Conservation (phyloP, 2,329 filamentous ascomycete species). For the Camillea tinctor region DNA sequence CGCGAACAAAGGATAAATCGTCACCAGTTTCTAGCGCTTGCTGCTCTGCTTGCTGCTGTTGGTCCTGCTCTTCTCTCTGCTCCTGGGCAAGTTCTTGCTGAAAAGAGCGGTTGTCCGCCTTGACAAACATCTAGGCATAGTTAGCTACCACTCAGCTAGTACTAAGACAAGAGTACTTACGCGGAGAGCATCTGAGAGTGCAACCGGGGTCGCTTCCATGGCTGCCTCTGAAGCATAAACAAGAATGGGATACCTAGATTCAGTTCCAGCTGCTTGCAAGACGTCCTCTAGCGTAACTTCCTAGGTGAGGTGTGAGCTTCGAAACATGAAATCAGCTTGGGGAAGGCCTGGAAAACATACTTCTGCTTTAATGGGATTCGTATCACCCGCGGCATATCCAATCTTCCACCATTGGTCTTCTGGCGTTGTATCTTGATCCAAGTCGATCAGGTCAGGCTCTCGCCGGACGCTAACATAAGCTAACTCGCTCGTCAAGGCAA, state of each 20-base stretch:
- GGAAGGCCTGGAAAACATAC: constrained; percentile 33
- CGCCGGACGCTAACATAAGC: constrained; percentile 50
- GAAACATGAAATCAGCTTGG: not conserved
- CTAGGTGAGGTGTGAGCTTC: constrained; percentile 34
- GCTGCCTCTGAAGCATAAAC: constrained; percentile 55
- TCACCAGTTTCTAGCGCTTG: constrained; percentile 16
- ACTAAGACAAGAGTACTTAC: constrained; percentile 24
- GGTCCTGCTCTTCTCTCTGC: constrained; percentile 23
- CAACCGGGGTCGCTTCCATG: constrained; percentile 33
- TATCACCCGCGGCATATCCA: constrained; percentile 39
- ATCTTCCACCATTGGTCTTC: constrained; percentile 58
- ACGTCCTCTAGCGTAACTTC: constrained; percentile 47
- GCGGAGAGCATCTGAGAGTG: constrained; percentile 40
- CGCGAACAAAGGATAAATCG: constrained; percentile 17
- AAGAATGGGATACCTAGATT: constrained; percentile 47
- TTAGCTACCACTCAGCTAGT: not conserved
- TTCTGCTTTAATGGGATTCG: constrained; percentile 47
- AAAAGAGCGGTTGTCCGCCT: constrained; percentile 52
- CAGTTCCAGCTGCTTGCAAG: constrained; percentile 45
- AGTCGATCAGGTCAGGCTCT: constrained; percentile 42
- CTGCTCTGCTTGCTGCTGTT: constrained; percentile 12
- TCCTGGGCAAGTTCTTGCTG: constrained; percentile 47
- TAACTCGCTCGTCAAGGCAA: constrained; percentile 46
- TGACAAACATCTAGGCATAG: constrained; percentile 44
- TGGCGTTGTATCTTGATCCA: constrained; percentile 33